phyloP scores from a whole-genome alignment of 23 red algal genomes.

The Gracilaria domingensis region DNA sequence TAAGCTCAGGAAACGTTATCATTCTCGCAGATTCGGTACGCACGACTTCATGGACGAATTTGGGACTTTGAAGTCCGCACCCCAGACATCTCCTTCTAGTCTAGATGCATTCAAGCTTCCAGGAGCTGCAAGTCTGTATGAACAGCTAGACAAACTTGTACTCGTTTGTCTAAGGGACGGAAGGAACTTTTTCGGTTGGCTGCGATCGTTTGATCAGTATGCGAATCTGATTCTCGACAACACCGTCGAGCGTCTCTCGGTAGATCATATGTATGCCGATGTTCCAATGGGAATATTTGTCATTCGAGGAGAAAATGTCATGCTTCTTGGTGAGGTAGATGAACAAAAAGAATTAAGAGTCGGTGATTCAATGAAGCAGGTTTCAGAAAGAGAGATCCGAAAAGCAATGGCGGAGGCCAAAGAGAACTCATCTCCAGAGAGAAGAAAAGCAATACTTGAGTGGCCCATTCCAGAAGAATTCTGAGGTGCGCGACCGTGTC shows the following conservation, averaged over 20 bases:
- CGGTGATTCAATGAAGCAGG: slow-evolving; percentile 54
- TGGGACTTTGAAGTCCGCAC: background rate
- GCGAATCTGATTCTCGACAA: slow-evolving; percentile 95
- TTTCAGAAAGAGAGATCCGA: slow-evolving; percentile 76
- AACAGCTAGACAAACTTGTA: slow-evolving; percentile 92
- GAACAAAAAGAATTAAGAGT: slow-evolving; percentile 68
- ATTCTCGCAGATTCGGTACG: background rate
- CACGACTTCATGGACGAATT: slow-evolving; percentile 5
- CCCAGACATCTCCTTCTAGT: slow-evolving; percentile 8
- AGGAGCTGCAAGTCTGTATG: slow-evolving; percentile 87
- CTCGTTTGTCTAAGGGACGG: slow-evolving; percentile 94
- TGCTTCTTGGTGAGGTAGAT: slow-evolving; percentile 92
- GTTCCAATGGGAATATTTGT: slow-evolving; percentile 89
- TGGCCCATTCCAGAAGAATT: slow-evolving; percentile 80
- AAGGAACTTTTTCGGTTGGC: slow-evolving; percentile 87
- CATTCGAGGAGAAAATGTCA: slow-evolving; percentile 99
- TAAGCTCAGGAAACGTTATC: background rate
- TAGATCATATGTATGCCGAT: slow-evolving; percentile 87
- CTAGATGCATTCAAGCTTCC: slow-evolving; percentile 58
- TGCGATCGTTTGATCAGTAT: slow-evolving; percentile 97
- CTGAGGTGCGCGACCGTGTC: background rate
- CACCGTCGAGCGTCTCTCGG: slow-evolving; percentile 88
- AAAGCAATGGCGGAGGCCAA: slow-evolving; percentile 31
- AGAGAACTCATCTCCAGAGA: slow-evolving; percentile 26
- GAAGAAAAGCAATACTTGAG: slow-evolving; percentile 35